Base-by-base conservation (phyloP, 2,329 filamentous ascomycete species). In the Cadophora gregata region DNA sequence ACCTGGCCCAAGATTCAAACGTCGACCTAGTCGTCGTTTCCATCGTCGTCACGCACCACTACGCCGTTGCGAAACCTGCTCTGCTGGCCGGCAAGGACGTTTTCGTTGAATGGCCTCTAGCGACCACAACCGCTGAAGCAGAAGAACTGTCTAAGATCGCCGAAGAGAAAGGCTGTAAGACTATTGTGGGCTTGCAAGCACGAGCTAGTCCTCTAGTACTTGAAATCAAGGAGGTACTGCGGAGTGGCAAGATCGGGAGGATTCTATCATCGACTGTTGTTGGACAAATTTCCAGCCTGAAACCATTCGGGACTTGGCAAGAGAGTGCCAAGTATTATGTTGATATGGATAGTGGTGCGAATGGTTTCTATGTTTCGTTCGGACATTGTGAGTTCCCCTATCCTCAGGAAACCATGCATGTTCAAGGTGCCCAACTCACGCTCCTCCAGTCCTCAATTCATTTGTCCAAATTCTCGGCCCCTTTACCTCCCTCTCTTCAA, bases 21-120 rank as follows among this genome's bases (percentile, higher is more conserved):
- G 77, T 88, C 9, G 84, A 88, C 16, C 77, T 89, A 0, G 83
- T 89, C 1, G 82, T 88, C 4, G 83, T 83, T 68, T 79, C 76
- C 48, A 87, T 85, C 0, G 79, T 85, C 4, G 77, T 88, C 10
- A 83, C 88, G 10, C 77, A 88, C 0, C 83, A 89, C 4, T 82
- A 88, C 8, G 81, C 82, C 67, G 80, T 77, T 33, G 87, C 85
- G 0, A 76, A 79, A 16, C 83, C 86, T 0, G 83, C 81, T 19
- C 68, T 88, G 1, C 76, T 78, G 16, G 82, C 84, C 0, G 86
- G 85, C 0, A 88, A 88, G 73, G 72, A 77, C 0, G 79, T 85
- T 0, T 89, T 79, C 65, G 80, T 86, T 0, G 86, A 89, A 76
- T 89, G 86, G 84, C 87, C 85, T 5, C 77, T 89, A 0, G 84